Conservation (phyloP, 2,329 filamentous ascomycete species). For the Acarospora socialis region DNA sequence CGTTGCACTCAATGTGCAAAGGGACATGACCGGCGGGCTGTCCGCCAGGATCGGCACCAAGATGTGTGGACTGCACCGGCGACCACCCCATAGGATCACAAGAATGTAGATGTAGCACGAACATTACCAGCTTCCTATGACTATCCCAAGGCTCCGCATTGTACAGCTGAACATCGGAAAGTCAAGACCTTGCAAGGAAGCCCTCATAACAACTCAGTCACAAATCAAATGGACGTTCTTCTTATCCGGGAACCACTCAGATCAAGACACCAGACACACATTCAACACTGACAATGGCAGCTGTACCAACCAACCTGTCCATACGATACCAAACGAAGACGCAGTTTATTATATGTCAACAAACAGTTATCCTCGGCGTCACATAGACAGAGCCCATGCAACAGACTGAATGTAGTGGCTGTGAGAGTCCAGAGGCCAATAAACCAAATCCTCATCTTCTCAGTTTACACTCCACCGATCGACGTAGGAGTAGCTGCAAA, state of each 20-base stretch:
- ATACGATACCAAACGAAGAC: constrained; percentile 8
- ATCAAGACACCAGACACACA: constrained; percentile 14
- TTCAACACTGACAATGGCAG: constrained; percentile 17
- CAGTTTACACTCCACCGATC: constrained; percentile 11
- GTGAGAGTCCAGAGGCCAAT: constrained; percentile 14
- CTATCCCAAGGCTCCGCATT: constrained; percentile 7
- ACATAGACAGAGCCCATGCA: constrained; percentile 15
- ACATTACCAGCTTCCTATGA: constrained; percentile 7
- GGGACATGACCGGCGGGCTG: constrained; percentile 14
- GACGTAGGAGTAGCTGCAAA: neutral
- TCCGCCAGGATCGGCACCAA: constrained; percentile 11
- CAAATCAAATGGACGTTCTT: constrained; percentile 15
- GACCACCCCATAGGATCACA: constrained; percentile 12
- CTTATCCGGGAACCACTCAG: constrained; percentile 15
- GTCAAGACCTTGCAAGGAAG: constrained; percentile 16
- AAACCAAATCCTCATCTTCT: constrained; percentile 13
- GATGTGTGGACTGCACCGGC: constrained; percentile 13
- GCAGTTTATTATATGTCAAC: constrained; percentile 18
- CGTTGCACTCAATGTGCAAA: constrained; percentile 15
- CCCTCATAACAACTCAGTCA: constrained; percentile 18
- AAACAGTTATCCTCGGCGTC: constrained; percentile 15
- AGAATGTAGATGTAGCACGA: neutral
- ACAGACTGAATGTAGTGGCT: constrained; percentile 16
- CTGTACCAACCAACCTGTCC: constrained; percentile 16
- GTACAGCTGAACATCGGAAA: constrained; percentile 16